phyloP scores from a whole-genome alignment of 805 yeast genomes.

The Debaryomyces maramus region DNA sequence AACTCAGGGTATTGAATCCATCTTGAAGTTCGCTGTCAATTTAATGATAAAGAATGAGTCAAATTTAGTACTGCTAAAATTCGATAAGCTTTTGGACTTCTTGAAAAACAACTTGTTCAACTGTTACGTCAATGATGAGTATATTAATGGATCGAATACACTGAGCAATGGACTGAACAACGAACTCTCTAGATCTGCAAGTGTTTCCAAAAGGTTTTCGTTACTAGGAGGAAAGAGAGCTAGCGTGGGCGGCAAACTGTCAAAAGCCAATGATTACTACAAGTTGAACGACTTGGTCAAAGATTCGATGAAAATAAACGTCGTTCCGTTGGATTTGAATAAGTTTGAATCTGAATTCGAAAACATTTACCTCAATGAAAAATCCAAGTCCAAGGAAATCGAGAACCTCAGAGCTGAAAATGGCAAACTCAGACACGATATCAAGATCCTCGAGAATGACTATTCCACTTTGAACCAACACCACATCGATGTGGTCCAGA shows the following conservation, averaged over 20 bases:
- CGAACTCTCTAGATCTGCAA: constrained; percentile 8
- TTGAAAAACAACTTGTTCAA: constrained; percentile 80
- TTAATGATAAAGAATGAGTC: constrained; percentile 70
- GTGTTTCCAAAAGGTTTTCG: constrained; percentile 22
- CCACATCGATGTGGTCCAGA: constrained; percentile 84
- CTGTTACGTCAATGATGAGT: constrained; percentile 53
- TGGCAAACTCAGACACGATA: constrained; percentile 70
- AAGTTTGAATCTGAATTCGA: constrained; percentile 74
- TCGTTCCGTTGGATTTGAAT: constrained; percentile 70
- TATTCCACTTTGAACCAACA: constrained; percentile 72
- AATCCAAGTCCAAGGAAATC: constrained; percentile 62
- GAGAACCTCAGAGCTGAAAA: constrained; percentile 61
- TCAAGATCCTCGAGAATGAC: constrained; percentile 68
- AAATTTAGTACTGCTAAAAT: constrained; percentile 57
- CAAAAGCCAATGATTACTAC: constrained; percentile 37
- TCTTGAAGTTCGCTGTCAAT: constrained; percentile 80
- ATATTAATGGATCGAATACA: constrained; percentile 17
- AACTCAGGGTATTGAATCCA: constrained; percentile 87
- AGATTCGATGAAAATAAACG: constrained; percentile 73
- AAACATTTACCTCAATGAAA: constrained; percentile 68
- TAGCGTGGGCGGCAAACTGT: not conserved
- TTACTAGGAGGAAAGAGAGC: constrained; percentile 24
- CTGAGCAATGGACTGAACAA: constrained; percentile 3
- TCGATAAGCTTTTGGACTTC: constrained; percentile 75
- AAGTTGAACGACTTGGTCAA: constrained; percentile 70